A percentile compares a stretch with the other conserved stretches of the same genome.
phyloP scores from a whole-genome alignment of 352 stramenopile genomes.

The Globisporangium sylvaticum region DNA sequence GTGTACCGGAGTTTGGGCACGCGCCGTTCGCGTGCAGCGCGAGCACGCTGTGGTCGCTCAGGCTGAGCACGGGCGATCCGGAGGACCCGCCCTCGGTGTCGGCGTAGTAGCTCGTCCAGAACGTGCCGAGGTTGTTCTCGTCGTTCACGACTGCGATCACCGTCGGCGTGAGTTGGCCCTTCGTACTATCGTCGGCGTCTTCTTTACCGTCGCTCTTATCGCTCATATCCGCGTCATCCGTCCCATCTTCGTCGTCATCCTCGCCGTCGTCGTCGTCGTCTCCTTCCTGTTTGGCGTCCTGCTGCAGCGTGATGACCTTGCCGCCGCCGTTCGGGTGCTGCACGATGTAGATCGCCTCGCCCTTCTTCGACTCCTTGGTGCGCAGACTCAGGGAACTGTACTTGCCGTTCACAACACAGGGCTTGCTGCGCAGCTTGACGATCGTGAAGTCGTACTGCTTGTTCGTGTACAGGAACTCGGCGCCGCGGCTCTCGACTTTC shows the following conservation, averaged over 20 bases:
- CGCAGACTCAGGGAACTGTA: constrained; percentile 42
- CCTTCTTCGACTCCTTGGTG: constrained; percentile 14
- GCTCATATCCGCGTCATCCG: constrained; percentile 1
- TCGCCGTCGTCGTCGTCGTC: constrained; percentile 19
- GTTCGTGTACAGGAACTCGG: constrained; percentile 24
- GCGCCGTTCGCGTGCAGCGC: constrained; percentile 45
- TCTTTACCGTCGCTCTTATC: background rate
- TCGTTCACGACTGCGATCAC: constrained; percentile 19
- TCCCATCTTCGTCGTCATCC: constrained; percentile 18
- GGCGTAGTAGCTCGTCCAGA: constrained; percentile 44
- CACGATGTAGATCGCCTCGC: constrained; percentile 49
- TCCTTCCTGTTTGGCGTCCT: constrained; percentile 24
- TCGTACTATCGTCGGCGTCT: background rate
- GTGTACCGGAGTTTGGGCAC: constrained; percentile 39
- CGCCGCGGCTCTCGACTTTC: constrained; percentile 18
- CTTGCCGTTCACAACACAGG: constrained; percentile 23
- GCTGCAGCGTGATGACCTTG: constrained; percentile 30
- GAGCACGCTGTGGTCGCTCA: constrained; percentile 38
- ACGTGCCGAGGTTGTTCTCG: constrained; percentile 22
- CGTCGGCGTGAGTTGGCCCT: constrained; percentile 5
- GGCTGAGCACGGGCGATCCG: constrained; percentile 39
- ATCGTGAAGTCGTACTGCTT: constrained; percentile 38
- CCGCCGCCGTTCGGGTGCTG: constrained; percentile 41
- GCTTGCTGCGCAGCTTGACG: constrained; percentile 31
- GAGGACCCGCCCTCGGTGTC: constrained; percentile 46